phyloP scores from a whole-genome alignment of 805 yeast genomes.

The Saturnispora saitoi region DNA sequence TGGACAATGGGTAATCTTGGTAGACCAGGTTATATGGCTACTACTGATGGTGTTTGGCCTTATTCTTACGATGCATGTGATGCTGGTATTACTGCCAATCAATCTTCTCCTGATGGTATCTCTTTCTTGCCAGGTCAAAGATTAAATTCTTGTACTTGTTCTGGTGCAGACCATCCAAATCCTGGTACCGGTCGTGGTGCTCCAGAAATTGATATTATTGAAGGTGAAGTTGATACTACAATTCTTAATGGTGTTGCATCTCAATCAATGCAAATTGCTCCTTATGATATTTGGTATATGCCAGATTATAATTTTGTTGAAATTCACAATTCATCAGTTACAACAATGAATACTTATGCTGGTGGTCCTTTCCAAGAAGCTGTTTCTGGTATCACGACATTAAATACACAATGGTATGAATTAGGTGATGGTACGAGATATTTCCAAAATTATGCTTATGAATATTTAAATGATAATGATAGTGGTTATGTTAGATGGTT shows the following conservation, averaged over 20 bases:
- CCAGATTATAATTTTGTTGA: constrained; percentile 81
- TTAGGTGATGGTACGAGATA: constrained; percentile 38
- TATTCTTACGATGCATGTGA: constrained; percentile 81
- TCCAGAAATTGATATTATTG: constrained; percentile 89
- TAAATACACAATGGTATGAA: constrained; percentile 80
- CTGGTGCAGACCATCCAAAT: constrained; percentile 80
- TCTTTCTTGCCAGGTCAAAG: constrained; percentile 81
- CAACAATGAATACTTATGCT: constrained; percentile 77
- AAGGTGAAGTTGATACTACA: constrained; percentile 64
- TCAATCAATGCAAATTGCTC: constrained; percentile 89
- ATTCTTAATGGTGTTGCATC: constrained; percentile 62
- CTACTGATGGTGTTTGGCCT: constrained; percentile 95
- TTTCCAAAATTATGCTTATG: constrained; percentile 72
- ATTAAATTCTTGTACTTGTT: constrained; percentile 69
- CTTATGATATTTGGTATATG: constrained; percentile 87
- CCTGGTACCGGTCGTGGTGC: constrained; percentile 88
- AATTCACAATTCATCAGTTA: constrained; percentile 56
- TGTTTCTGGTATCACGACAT: constrained; percentile 69
- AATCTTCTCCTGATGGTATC: constrained; percentile 82
- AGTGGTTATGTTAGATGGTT: constrained; percentile 79
- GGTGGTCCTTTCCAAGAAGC: constrained; percentile 97
- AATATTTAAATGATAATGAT: constrained; percentile 62
- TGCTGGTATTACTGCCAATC: constrained; percentile 92
- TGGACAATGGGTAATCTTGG: constrained; percentile 94
- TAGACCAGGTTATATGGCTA: constrained; percentile 81